phyloP scores from a whole-genome alignment of 2,329 filamentous ascomycete genomes.

The Fusarium hainanense region DNA sequence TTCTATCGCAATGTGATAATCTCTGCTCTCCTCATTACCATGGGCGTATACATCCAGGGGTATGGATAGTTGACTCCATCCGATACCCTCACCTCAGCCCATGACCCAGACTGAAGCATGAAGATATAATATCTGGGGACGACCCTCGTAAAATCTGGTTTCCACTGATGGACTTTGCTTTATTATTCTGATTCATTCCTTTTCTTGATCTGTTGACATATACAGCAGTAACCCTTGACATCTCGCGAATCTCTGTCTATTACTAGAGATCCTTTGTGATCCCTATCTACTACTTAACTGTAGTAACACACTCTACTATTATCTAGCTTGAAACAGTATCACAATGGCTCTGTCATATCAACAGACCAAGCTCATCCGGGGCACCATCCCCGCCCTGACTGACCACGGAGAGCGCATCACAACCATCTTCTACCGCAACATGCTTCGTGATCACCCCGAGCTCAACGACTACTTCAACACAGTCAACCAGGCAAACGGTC shows the following conservation, averaged over 20 bases:
- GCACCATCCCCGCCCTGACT: constrained; percentile 75
- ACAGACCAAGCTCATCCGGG: constrained; percentile 74
- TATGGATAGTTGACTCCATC: constrained; percentile 1
- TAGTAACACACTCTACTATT: background rate
- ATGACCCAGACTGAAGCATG: constrained; percentile 3
- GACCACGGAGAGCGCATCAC: constrained; percentile 76
- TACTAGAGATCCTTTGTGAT: background rate
- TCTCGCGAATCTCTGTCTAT: background rate
- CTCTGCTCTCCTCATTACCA: constrained; percentile 11
- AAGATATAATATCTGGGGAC: constrained; percentile 44
- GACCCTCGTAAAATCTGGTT: background rate
- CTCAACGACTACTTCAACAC: constrained; percentile 77
- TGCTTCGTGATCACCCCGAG: constrained; percentile 72
- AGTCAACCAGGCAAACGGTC: constrained; percentile 52
- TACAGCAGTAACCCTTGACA: constrained; percentile 1
- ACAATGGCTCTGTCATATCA: constrained; percentile 59
- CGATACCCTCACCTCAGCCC: constrained; percentile 15
- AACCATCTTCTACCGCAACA: constrained; percentile 76
- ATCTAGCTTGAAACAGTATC: background rate
- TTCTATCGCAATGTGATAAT: constrained; percentile 7
- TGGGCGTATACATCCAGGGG: constrained; percentile 21
- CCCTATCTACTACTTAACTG: constrained; percentile 7
- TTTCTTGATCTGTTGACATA: background rate
- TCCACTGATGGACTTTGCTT: constrained; percentile 12
- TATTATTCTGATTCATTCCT: constrained; percentile 9